Base-by-base conservation (phyloP, 2,329 filamentous ascomycete species). In the Stemphylium lycopersici region DNA sequence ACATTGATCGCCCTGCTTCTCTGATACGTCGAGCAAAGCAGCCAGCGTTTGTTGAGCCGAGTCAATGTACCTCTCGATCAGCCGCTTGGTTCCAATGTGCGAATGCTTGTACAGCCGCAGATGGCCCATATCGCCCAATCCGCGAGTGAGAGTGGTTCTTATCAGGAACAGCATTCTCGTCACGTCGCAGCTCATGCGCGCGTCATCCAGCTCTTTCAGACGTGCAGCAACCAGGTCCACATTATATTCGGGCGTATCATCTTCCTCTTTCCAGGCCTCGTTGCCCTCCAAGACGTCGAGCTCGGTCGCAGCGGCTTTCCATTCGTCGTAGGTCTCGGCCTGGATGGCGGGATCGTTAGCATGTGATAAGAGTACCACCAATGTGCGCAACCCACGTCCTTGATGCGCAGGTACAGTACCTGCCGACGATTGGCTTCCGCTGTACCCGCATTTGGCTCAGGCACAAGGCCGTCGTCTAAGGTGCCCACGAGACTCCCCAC, bases 21-120 rank as follows among this genome's bases (percentile, higher is more conserved):
- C 85, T 76, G 76, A 85, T 74, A 83, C 67, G 16, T 90, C 86
- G 32, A 95, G 83, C 51, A 96, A 76, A 0, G 86, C 82, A 6
- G 87, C 81, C 55, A 98, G 87, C 0, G 91, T 91, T 52, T 87
- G 82, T 26, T 92, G 78, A 1, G 90, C 88, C 1, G 90, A 91
- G 44, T 89, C 85, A 57, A 96, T 93, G 67, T 97, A 97, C 31
- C 85, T 82, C 76, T 97, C 93, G 58, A 96, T 93, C 59, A 96
- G 77, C 55, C 84, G 81, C 77, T 97, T 97, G 7, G 93, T 96
- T 4, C 93, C 93, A 12, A 91, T 84, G 69, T 95, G 88, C 0
- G 90, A 90, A 71, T 95, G 90, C 50, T 87, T 87, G 77, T 97
- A 97, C 2, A 97, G 81, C 47, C 87, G 84, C 37, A 89, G 83